Base-by-base conservation (phyloP, 352 stramenopile genomes). In the Hyaloperonospora brassicae region DNA sequence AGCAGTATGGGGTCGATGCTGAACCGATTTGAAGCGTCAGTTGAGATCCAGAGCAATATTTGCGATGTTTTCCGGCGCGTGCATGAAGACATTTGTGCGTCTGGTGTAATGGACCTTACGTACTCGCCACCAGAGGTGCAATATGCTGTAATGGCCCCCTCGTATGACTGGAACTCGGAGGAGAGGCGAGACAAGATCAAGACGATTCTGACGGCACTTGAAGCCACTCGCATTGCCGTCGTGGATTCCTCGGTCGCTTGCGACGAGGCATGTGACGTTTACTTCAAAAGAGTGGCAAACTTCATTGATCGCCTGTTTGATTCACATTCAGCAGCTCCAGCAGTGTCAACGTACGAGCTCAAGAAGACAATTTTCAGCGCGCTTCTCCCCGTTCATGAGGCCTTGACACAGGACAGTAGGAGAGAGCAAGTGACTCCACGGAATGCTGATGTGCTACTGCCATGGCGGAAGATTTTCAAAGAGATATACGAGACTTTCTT, bases 401-500 rank as follows among this genome's bases (percentile, higher is more conserved):
- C 57, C 5, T 30, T 89, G 10, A 53, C 53, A 21, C 42, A 61
- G 30, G 51, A 61, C 21, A 34, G 22, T 8, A 54, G 51, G 7
- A 39, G 59, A 17, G 40, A 58, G 5, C 47, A 53, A 11, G 55
- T 69, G 35, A 39, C 24, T 21, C 43, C 47, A 25, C 41, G 55
- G 39, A 59, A 66, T 6, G 60, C 68, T 14, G 57, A 62, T 21
- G 36, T 36, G 1, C 34, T 72, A 12, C 27, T 87, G 25, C 77
- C 79, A 17, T 89, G 79, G 79, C 62, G 62, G 10, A 64, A 62
- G 34, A 76, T 89, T 17, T 70, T 87, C n/a, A 39, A 61, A 5
- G 64, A 85, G 42, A 72, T 86, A 31, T 87, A 84, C 55, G 59
- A 62, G 23, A 70, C 75, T 2, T 89, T 82, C 47, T 68, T 84